Base-by-base conservation (phyloP, 129 eudicot genomes). In the Tagetes patula region DNA sequence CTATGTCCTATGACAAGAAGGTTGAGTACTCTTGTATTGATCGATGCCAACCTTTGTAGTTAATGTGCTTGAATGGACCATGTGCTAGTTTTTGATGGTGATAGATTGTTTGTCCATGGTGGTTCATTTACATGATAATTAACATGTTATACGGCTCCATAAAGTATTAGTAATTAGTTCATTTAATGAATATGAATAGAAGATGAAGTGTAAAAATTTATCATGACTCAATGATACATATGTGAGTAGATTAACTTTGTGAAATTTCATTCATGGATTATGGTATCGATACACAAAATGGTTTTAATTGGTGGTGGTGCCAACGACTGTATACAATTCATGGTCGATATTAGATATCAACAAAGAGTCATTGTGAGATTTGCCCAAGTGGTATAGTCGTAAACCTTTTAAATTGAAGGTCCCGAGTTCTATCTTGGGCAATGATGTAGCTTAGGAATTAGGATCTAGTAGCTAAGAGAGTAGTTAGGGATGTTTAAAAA, bases 21-120 rank as follows among this genome's bases (percentile, higher is more conserved):
- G 65, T 52, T 52, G 20, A 52, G 74, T 52, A 52, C 74, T 70
- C 52, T 70, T 20, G 64, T 37, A 70, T 52, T 52, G 49, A 53
- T 52, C 27, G 48, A 52, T 70, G 39, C 36, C 64, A 50, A 70
- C 49, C 20, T 49, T 52, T 37, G 8, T 53, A 37, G 75, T 48
- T 37, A 37, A 38, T 70, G 49, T 70, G 75, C 30, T 67, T 46
- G 37, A 53, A 70, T 54, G 75, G 10, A 53, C 50, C 65, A 38
- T 70, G 65, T 53, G 65, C 27, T 70, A 53, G 65, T 70, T 53
- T 38, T 70, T 70, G 75, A 70, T 1, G 32, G 64, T 55, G 39
- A 70, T 70, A 14, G 6, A 39, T 20, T 27, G 50, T 53, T 70
- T 70, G 75, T 37, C 1, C 38, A 70, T 70, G 5, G 8, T 67